Evolutionary conservation across 331 rosid species (phyloP), one percentile per base, ranked within the genome.

Genomic region (Malus hybrid): DNA sequence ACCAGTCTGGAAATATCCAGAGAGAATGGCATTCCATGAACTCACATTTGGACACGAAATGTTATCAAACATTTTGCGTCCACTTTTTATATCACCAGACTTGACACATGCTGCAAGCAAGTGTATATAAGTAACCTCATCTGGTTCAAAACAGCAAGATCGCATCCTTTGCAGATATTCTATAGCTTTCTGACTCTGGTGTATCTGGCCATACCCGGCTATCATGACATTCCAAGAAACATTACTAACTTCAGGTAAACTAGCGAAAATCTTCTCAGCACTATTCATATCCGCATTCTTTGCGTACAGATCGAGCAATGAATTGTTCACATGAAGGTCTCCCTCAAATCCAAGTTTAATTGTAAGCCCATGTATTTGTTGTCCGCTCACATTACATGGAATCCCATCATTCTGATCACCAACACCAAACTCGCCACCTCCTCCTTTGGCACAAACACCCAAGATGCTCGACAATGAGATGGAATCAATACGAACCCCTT

Each of bases 171-270:
- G 82, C 65, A 88, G 57, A 77, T 73, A 86, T 60, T 88, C 90
- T n/a, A 82, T 56, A 73, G 89, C 93, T 76, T 84, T 88, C 74
- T 81, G 72, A 64, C 76, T 81, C 76, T 85, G 69, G 66, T 65
- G 75, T 70, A 20, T 79, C 73, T 82, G 89, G 77, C 97, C 97
- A 76, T 78, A 87, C 63, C 97, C 93, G 44, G 88, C 76, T 42
- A 91, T 91, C 93, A 89, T 89, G 82, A 91, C 81, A 72, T 91
- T 91, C 91, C 97, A 91, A 73, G 97, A 86, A 77, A 91, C 93
- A 75, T 79, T 66, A 74, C 86, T 86, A 5, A 66, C 68, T 72
- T 63, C 72, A 7, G 80, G 75, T 80, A 91, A 34, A 84, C 50
- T 53, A 65, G 66, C 34, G 39, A 91, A 91, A 79, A 89, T 70